Evolutionary conservation across 1,284 basidiomycete species (phyloP).

Genomic region (Bondarzewia mesenterica): DNA sequence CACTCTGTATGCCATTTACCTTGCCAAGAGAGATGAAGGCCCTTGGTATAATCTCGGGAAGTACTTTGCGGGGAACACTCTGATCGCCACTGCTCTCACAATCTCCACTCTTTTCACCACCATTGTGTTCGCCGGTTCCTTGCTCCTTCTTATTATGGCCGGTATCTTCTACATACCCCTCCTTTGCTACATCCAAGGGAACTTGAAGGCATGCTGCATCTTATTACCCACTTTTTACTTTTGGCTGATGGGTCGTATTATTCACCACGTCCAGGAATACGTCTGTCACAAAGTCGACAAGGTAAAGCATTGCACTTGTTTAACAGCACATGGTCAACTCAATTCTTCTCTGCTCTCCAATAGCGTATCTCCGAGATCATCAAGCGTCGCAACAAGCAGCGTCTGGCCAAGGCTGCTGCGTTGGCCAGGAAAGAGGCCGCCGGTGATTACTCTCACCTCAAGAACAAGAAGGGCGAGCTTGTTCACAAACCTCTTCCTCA

Average conservation of each 20-base stretch:
- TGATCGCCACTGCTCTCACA: conserved; percentile 79
- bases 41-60: conserved; percentile 62
- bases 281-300: conserved; percentile 99
- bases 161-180: conserved; percentile 88
- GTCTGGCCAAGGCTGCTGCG: conserved; percentile 74
- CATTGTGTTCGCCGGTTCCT: conserved; percentile 77
- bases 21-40: conserved; percentile 61
- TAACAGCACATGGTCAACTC: conserved; percentile 4
- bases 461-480: conserved; percentile 88
- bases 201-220: conserved; percentile 68
- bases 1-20: conserved; percentile 87
- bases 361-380: conserved; percentile 90
- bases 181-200: conserved; percentile 91
- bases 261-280: conserved; percentile 73
- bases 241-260: background rate
- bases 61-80: conserved; percentile 60
- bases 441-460: conserved; percentile 85
- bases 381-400: conserved; percentile 84
- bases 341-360: conserved; percentile 3
- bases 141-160: conserved; percentile 77
- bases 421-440: conserved; percentile 86
- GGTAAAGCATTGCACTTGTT: conserved; percentile 31
- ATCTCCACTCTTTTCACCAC: conserved; percentile 90
- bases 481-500: conserved; percentile 83
- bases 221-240: background rate